Conservation (phyloP, 148 eudicot genomes). For the Polygonum aviculare region DNA sequence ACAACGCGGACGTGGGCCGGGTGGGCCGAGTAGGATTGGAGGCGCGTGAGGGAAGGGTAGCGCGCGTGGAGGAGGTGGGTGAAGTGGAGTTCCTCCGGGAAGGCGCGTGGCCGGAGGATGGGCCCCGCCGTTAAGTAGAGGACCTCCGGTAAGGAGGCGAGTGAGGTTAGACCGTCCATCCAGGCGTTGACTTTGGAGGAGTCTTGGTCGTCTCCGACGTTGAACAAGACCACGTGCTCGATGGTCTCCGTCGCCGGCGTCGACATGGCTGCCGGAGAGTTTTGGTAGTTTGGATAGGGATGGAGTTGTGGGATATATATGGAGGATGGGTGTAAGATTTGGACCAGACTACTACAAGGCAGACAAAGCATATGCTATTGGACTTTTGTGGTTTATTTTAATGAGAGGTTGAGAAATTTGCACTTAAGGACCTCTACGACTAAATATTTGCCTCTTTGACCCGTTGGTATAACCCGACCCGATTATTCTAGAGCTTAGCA, state of each 20-base stretch:
- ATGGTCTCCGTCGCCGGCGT: conserved; percentile 10
- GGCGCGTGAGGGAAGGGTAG: conserved; percentile 13
- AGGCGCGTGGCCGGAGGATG: conserved; percentile 23
- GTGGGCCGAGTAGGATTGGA: conserved; percentile 3
- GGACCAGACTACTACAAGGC: not conserved
- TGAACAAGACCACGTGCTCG: conserved; percentile 33
- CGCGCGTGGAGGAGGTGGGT: conserved; percentile 38
- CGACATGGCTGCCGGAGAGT: not conserved
- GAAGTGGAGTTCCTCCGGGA: conserved; percentile 14
- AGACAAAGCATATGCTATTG: not conserved
- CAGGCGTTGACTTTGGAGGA: conserved; percentile 15
- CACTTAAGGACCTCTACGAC: not conserved
- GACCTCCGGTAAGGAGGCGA: conserved; percentile 16
- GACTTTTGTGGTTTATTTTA: not conserved
- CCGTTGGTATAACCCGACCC: too few species aligned
- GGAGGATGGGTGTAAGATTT: not conserved
- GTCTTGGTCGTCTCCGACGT: conserved; percentile 19
- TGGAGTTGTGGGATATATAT: not conserved
- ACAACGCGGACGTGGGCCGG: conserved; percentile 13
- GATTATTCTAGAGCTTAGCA: too few species aligned
- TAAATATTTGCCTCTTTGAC: not conserved
- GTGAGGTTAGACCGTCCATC: conserved; percentile 15
- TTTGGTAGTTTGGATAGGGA: not conserved
- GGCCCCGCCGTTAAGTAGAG: conserved; percentile 29
- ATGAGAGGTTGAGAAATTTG: not conserved